These are phyloP conservation scores for Tetrapisispora fleetii DNA, from an alignment of 805 yeast species.

Conservation along the genomic window DNA sequence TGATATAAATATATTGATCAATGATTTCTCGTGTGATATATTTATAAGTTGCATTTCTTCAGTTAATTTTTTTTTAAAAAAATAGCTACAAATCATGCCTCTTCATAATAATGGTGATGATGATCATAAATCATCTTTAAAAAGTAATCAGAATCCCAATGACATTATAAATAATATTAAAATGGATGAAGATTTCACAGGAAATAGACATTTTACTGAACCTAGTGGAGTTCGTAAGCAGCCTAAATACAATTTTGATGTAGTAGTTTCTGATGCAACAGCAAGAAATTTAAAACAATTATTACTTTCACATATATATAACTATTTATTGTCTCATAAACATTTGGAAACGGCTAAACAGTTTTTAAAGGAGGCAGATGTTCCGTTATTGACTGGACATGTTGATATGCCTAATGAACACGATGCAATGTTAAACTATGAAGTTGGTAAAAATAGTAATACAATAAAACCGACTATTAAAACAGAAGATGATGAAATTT, in stretches of 20 bases:
- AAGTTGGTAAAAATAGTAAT: neutral
- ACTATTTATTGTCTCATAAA: slow-evolving; percentile 39
- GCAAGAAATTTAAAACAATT: slow-evolving; percentile 42
- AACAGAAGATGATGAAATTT: neutral
- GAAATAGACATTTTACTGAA: neutral
- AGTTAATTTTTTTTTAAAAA: neutral
- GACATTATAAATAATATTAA: neutral
- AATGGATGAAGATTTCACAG: neutral
- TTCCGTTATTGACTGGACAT: slow-evolving; percentile 26
- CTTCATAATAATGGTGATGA: neutral
- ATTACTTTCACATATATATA: slow-evolving; percentile 42
- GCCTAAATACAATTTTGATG: slow-evolving; percentile 8
- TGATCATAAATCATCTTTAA: neutral
- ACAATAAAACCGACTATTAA: neutral
- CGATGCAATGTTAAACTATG: slow-evolving; percentile 27
- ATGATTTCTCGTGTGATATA: neutral
- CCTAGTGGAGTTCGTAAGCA: neutral
- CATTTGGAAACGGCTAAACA: slow-evolving; percentile 41
- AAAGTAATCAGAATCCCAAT: neutral
- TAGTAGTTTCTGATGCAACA: slow-evolving; percentile 34
- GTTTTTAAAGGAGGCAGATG: slow-evolving; percentile 37
- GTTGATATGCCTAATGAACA: slow-evolving; percentile 26
- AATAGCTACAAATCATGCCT: neutral
- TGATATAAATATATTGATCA: neutral
- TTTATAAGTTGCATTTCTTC: no score